Conservation (phyloP, 2,329 filamentous ascomycete genomes). For the Aspergillus ibericus region DNA sequence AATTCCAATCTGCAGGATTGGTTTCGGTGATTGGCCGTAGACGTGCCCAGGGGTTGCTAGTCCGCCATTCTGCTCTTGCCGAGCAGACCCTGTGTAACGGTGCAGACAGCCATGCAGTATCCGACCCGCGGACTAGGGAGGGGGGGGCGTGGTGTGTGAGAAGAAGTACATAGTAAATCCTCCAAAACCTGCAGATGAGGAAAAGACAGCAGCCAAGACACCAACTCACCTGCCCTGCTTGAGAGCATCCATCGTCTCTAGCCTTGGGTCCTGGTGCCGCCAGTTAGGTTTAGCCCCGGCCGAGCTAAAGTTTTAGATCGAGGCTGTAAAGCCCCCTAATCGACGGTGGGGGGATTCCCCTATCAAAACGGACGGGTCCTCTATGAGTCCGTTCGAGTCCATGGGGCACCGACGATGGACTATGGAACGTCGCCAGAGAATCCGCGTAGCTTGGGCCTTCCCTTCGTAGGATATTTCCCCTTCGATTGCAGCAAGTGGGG, state of each 20-base stretch:
- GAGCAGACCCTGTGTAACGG: slow-evolving; percentile 1
- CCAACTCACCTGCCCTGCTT: not conserved
- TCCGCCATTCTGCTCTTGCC: not conserved
- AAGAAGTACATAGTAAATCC: not conserved
- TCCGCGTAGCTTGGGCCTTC: not conserved
- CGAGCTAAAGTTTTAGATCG: not conserved
- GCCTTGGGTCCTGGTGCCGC: not conserved
- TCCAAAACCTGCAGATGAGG: no score
- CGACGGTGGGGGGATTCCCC: not conserved
- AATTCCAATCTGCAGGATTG: slow-evolving; percentile 1
- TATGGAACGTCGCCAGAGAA: not conserved
- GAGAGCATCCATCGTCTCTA: not conserved
- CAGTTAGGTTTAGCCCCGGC: not conserved
- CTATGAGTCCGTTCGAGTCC: not conserved
- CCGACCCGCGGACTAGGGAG: not conserved
- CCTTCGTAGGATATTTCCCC: not conserved
- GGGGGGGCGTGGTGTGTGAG: no score
- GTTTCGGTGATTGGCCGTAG: not conserved
- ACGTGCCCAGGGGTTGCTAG: not conserved
- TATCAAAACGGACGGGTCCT: not conserved
- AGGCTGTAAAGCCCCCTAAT: not conserved
- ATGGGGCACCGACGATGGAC: not conserved
- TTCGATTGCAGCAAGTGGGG: not conserved
- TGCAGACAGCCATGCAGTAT: not conserved
- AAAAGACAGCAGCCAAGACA: not conserved